phyloP scores from a whole-genome alignment of 2,329 filamentous ascomycete genomes.

The Rasamsonia emersonii region DNA sequence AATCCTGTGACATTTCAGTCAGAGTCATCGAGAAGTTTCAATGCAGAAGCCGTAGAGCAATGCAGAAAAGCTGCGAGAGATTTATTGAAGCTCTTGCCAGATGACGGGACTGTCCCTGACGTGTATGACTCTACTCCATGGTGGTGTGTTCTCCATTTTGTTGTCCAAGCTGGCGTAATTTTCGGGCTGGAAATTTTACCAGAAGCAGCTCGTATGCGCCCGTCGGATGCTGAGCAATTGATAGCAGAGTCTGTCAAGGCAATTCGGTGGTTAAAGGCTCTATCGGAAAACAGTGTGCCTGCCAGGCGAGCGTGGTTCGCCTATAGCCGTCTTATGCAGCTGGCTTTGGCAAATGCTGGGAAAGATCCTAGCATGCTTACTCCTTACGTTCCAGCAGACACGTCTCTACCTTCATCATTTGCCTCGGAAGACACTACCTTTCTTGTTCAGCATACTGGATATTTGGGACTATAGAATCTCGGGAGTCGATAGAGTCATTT shows the following conservation, averaged over 20 bases:
- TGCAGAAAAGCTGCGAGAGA: slow-evolving; percentile 27
- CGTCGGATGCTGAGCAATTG: slow-evolving; percentile 12
- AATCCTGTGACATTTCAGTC: slow-evolving; percentile 22
- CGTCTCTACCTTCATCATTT: not conserved
- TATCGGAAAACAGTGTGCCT: slow-evolving; percentile 1
- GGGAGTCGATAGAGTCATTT: no score
- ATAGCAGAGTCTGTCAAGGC: slow-evolving; percentile 1
- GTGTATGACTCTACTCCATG: slow-evolving; percentile 28
- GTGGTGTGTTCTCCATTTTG: slow-evolving; percentile 32
- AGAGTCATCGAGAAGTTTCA: slow-evolving; percentile 20
- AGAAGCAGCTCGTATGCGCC: slow-evolving; percentile 14
- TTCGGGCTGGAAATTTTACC: slow-evolving; percentile 29
- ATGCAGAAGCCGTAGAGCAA: slow-evolving; percentile 19
- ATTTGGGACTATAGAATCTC: no score
- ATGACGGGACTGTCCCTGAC: slow-evolving; percentile 15
- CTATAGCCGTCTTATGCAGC: not conserved
- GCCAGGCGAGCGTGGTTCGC: not conserved
- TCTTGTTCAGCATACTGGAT: slow-evolving; percentile 5
- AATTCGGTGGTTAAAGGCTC: not conserved
- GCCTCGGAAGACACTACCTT: not conserved
- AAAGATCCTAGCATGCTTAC: not conserved
- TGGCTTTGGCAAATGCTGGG: slow-evolving; percentile 1
- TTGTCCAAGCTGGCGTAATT: slow-evolving; percentile 31
- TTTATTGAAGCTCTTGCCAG: slow-evolving; percentile 25
- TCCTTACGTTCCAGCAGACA: not conserved